Conservation (phyloP, 2,329 filamentous ascomycete genomes). For the Ophiostoma australiae region DNA sequence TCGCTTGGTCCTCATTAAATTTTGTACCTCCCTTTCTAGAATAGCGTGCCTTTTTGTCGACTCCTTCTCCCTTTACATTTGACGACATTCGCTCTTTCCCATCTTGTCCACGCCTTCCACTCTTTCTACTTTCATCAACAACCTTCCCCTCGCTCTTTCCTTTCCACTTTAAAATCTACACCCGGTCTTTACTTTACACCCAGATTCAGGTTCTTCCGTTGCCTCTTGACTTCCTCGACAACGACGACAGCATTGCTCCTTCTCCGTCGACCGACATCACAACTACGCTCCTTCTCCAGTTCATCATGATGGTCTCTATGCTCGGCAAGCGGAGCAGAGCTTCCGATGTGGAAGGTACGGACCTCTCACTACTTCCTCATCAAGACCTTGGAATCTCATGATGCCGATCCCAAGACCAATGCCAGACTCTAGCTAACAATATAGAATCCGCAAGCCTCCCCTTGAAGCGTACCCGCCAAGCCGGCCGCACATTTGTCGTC, state of each 20-base stretch:
- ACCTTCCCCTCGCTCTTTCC: conserved; percentile 15
- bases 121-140: conserved; percentile 10
- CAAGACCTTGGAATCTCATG: neutral
- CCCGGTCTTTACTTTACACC: neutral
- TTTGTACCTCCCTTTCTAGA: conserved; percentile 20
- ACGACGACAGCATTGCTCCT: neutral
- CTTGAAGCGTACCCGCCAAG: conserved; percentile 45
- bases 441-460: conserved; percentile 32
- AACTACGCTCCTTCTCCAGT: neutral
- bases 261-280: neutral
- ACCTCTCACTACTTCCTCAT: neutral
- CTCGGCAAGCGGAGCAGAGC: conserved; percentile 25
- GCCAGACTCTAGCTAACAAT: neutral
- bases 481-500: conserved; percentile 41
- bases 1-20: conserved; percentile 13
- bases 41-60: conserved; percentile 20
- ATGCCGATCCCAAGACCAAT: neutral
- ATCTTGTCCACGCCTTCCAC: neutral
- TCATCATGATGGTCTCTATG: conserved; percentile 21
- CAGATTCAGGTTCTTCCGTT: neutral
- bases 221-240: neutral
- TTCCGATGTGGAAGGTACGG: conserved; percentile 21
- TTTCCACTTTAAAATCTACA: neutral
- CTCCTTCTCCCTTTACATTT: conserved; percentile 11
- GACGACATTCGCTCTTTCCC: conserved; percentile 16